Evolutionary conservation across 805 yeast genomes (phyloP), one percentile per base, ranked within the genome.

Genomic region (Lipomyces mesembrius): DNA sequence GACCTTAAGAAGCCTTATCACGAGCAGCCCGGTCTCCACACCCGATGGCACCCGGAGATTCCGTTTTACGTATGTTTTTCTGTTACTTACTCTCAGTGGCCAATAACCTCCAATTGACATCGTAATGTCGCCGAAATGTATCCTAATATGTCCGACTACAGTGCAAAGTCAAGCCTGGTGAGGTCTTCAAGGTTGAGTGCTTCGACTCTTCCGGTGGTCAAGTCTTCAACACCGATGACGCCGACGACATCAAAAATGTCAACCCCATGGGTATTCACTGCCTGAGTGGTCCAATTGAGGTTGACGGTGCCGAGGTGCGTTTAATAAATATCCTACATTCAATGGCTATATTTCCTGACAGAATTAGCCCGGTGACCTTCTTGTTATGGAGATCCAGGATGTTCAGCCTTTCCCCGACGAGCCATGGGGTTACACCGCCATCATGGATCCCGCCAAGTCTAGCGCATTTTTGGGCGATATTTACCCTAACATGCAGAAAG

Each of bases 131-230:
- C 6, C 7, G 32, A 27, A 20, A 34, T 37, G 29, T 12, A 32
- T 43, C 17, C 34, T 59, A 22, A 59, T 14, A 27, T 9, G 14
- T 20, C 20, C 14, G 14, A 25, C 8, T 27, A 9, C 34, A 68
- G 71, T 66, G 65, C 71, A 67, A 62, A 5, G 80, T 83, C 60
- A 72, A 77, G 61, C 84, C 78, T 35, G 80, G 81, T n/a, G 82
- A 80, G 64, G 75, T 83, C 9, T 82, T 81, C 70, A 83, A 82
- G 69, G 76, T 83, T 49, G 85, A 83, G 69, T 83, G 86, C 68
- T 77, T 83, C 61, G 86, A 83, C 67, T 83, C 86, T 84, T 83
- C 85, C 9, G 86, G 86, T n/a, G 83, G 83, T 60, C 86, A 83
- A 72, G 78, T 83, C 55, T 76, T 76, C 32, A 83, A 83, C 74